Evolutionary conservation across 805 yeast species (phyloP), one percentile per base, ranked within the genome.

Genomic region (Sugiyamaella americana): DNA sequence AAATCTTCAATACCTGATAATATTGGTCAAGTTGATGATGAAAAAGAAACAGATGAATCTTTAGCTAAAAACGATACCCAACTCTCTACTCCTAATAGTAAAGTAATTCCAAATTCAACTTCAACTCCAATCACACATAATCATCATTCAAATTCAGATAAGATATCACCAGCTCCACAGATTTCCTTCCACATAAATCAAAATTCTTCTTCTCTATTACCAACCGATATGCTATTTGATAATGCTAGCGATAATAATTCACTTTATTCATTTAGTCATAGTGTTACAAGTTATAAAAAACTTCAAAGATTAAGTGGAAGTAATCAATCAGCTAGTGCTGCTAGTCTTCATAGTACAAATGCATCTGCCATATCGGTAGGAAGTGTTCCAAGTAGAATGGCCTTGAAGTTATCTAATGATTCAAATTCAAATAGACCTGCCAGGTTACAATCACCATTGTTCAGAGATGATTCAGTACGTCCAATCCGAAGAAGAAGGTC

Each of bases 161-260:
- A 8, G 32, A 26, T 30, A 18, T 24, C 17, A 11, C 44, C 51
- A 2, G 37, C 46, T 5, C 52, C 52, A 5, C 37, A 50, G 3
- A 49, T 49, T 42, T 49, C 52, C 2, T 49, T 49, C 44, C 52
- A 49, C 36, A 16, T 49, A n/a, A 42, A 41, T 29, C 37, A 43
- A 23, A 42, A 45, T 30, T 46, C 50, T 26, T 46, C 50, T 26
- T 30, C 37, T 8, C 18, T 46, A 11, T 30, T 40, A 13, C 38
- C 51, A 16, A 37, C 34, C 3, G 26, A 47, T 17, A 30, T 44
- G 26, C 13, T 43, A 3, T 37, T 19, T 17, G 29, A 23, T 36
- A 32, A 40, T 4, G 24, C 24, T 19, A 17, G 21, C 21, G 21
- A 16, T 18, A 35, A 19, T 19, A 35, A 19, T 13, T 35, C 38